These are phyloP conservation scores for Rhodosporidiobolus odoratus DNA, from an alignment of 768 basidiomycete genomes.

Conservation along the genomic window DNA sequence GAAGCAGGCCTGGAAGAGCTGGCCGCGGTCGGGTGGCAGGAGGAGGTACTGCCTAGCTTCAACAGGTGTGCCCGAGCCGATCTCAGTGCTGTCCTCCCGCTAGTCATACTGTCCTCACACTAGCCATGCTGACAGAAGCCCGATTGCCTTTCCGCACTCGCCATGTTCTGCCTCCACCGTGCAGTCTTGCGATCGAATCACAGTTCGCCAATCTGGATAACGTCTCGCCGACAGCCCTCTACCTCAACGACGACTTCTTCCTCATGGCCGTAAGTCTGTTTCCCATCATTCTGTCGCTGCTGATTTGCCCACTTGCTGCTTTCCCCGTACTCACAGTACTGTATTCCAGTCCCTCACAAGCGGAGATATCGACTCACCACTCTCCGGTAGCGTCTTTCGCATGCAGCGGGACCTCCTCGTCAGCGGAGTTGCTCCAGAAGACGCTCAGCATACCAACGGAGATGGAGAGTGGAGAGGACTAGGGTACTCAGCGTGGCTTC, in stretches of 20 bases:
- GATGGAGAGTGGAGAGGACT: conserved; percentile 50
- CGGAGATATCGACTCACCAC: conserved; percentile 28
- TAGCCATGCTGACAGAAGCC: no score
- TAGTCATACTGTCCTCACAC: no score
- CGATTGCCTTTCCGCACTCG: no score
- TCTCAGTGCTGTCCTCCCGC: no score
- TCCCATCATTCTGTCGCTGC: background rate
- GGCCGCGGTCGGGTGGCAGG: conserved; percentile 25
- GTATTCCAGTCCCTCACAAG: conserved; percentile 18
- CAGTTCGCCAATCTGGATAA: conserved; percentile 33
- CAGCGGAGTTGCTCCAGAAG: conserved; percentile 6
- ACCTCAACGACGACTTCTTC: conserved; percentile 52
- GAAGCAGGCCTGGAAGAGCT: background rate
- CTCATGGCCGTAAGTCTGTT: conserved; percentile 32
- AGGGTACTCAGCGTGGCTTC: conserved; percentile 46
- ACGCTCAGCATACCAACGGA: conserved; percentile 31
- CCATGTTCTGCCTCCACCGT: no score
- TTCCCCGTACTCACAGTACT: background rate
- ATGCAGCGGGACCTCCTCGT: conserved; percentile 47
- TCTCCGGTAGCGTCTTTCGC: conserved; percentile 50
- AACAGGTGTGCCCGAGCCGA: conserved; percentile 40
- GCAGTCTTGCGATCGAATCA: conserved; percentile 41
- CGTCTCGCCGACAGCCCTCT: conserved; percentile 9
- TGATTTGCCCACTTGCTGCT: conserved; percentile 13
- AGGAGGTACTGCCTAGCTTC: conserved; percentile 34